These are phyloP conservation scores for Endocalyx cinctus DNA, from an alignment of 2,329 filamentous ascomycete genomes.

Conservation along the genomic window DNA sequence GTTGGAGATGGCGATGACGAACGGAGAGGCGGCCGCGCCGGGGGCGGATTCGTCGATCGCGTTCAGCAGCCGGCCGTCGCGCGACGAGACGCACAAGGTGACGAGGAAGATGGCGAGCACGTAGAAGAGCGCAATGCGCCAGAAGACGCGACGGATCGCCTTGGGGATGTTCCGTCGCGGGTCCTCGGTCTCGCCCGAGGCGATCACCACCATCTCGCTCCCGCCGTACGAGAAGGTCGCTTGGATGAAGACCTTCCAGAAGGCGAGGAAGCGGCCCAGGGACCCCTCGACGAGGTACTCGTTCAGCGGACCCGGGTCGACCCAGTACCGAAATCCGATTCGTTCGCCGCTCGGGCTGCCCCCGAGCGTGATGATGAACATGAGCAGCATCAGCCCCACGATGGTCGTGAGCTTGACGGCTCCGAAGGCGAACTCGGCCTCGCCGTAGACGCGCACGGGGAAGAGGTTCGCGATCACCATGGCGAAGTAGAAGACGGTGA, in stretches of 20 bases:
- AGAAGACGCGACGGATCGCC: slow-evolving; percentile 65
- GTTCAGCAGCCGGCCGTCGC: slow-evolving; percentile 25
- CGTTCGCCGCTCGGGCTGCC: slow-evolving; percentile 36
- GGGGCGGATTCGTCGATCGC: slow-evolving; percentile 21
- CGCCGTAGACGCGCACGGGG: slow-evolving; percentile 44
- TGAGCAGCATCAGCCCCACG: slow-evolving; percentile 44
- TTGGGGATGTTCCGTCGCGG: slow-evolving; percentile 58
- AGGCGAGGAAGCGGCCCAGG: slow-evolving; percentile 36
- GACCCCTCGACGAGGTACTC: slow-evolving; percentile 33
- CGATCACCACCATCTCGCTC: slow-evolving; percentile 36
- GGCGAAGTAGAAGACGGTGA: slow-evolving; percentile 32
- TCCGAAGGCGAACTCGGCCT: slow-evolving; percentile 48
- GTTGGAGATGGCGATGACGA: slow-evolving; percentile 60
- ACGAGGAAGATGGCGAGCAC: slow-evolving; percentile 55
- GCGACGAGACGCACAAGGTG: slow-evolving; percentile 29
- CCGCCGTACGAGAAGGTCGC: slow-evolving; percentile 46
- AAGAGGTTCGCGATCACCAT: slow-evolving; percentile 36
- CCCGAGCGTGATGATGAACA: slow-evolving; percentile 45
- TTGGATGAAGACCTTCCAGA: slow-evolving; percentile 42
- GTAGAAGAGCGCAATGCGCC: slow-evolving; percentile 63
- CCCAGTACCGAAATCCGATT: slow-evolving; percentile 44
- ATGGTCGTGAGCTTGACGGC: slow-evolving; percentile 46
- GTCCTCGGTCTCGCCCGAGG: slow-evolving; percentile 56
- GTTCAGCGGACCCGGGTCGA: slow-evolving; percentile 38
- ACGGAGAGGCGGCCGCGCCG: slow-evolving; percentile 43